Conservation (phyloP, 1,284 basidiomycete species). For the Phylloboletellus chloephorus region DNA sequence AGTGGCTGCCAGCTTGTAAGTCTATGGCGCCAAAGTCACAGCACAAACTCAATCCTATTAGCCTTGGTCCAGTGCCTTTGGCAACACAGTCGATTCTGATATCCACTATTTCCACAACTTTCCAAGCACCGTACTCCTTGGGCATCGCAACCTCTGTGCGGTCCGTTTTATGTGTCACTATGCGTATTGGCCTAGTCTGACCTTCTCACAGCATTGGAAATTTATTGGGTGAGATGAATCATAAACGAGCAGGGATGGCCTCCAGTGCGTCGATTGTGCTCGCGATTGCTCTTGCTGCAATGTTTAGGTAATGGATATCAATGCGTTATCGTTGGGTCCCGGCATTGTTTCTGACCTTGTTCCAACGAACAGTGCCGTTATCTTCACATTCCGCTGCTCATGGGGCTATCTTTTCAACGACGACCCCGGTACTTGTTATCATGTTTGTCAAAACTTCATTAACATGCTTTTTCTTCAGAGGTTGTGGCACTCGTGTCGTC, state of each 20-base stretch:
- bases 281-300: constrained; percentile 52
- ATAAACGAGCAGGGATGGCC: constrained; percentile 60
- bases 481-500: constrained; percentile 63
- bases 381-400: constrained; percentile 60
- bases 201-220: constrained; percentile 62
- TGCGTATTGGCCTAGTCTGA: too few species aligned
- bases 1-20: constrained; percentile 59
- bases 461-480: constrained; percentile 36
- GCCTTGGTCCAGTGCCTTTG: constrained; percentile 55
- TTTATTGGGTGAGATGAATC: constrained; percentile 69
- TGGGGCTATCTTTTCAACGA: constrained; percentile 86
- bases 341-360: too few species aligned
- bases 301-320: too few species aligned
- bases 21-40: constrained; percentile 1
- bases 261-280: constrained; percentile 60
- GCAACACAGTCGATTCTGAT: constrained; percentile 73
- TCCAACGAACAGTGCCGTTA: too few species aligned
- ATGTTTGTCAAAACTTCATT: too few species aligned
- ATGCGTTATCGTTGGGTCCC: too few species aligned
- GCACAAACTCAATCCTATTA: constrained; percentile 22
- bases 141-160: constrained; percentile 81
- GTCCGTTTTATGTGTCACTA: constrained; percentile 37
- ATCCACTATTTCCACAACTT: constrained; percentile 71
- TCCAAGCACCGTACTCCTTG: constrained; percentile 80
- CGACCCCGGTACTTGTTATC: constrained; percentile 51